These are phyloP conservation scores for Ceratocystis cubensis DNA, from an alignment of 2,329 filamentous ascomycete species.

Conservation along the genomic window DNA sequence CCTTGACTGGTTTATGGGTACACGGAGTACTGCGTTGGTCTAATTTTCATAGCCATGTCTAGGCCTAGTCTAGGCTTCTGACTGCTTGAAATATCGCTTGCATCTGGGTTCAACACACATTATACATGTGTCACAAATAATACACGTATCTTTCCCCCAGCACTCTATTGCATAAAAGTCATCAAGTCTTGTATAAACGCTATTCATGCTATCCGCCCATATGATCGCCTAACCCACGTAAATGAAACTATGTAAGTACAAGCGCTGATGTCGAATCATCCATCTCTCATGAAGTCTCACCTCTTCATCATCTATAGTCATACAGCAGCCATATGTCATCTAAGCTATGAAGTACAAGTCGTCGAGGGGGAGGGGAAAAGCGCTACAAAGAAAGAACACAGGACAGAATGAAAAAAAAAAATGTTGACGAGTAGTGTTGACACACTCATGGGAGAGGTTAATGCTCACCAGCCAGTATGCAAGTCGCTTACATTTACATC, in stretches of 20 bases:
- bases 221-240: not conserved
- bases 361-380: not conserved
- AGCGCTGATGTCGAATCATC: not conserved
- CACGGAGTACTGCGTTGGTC: not conserved
- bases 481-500: slow-evolving; percentile 16
- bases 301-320: not conserved
- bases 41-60: not conserved
- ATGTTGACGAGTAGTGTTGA: not conserved
- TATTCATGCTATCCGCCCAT: not conserved
- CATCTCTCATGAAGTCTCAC: not conserved
- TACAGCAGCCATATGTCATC: not conserved
- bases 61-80: not conserved
- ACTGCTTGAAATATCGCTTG: not conserved
- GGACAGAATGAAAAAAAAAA: not conserved
- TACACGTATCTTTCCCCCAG: too few relatives aligned
- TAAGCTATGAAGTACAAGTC: not conserved
- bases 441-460: not conserved
- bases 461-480: not conserved
- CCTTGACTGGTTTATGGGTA: not conserved
- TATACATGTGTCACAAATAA: not conserved
- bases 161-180: not conserved
- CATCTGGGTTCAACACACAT: not conserved
- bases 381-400: not conserved
- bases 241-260: slow-evolving; percentile 1
- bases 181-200: not conserved